Evolutionary conservation across 352 stramenopile genomes (phyloP), one percentile per base, ranked within the genome.

Genomic region (Halophytophthora polymorphica): DNA sequence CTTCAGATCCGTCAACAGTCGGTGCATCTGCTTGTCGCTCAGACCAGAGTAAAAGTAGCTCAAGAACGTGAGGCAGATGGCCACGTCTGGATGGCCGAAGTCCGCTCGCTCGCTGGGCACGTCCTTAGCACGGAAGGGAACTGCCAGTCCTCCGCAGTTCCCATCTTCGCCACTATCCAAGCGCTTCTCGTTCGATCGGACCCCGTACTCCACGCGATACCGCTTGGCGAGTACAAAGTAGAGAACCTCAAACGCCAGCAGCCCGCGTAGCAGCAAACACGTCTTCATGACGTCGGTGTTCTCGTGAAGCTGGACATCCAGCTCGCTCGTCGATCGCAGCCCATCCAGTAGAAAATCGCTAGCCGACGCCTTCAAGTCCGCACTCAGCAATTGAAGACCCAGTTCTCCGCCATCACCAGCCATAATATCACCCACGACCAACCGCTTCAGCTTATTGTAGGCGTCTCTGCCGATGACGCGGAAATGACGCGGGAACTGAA

Each of bases 11-110:
- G 28, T 29, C 8, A 46, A 37, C 39, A 35, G 21, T 55, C 68
- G 25, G 22, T 48, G 56, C 15, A 88, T n/a, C 18, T 93, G 50
- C 10, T 53, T 36, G 12, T 64, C 28, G 1, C 47, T 66, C 3
- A 93, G 53, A 14, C 80, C 77, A 54, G 73, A 58, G 53, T 86
- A 58, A 45, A 89, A 93, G 55, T 89, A 93, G 13, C 77, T 61
- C 18, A 90, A 51, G 22, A 82, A 46, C 43, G 81, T 91, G 22
- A 89, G 66, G 11, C 56, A 40, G 33, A 94, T 75, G 31, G 66
- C 63, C 39, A 78, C 64, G 58, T 88, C 78, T 12, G 81, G 83
- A 52, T 94, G 81, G 46, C 70, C 71, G 66, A 87, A 94, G 49
- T 94, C 83, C 23, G 64, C 61, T 11, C 83, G 62, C 22, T 79